These are phyloP conservation scores for Tetrahymena borealis DNA, from an alignment of 73 alveolate genomes.

Conservation along the genomic window DNA sequence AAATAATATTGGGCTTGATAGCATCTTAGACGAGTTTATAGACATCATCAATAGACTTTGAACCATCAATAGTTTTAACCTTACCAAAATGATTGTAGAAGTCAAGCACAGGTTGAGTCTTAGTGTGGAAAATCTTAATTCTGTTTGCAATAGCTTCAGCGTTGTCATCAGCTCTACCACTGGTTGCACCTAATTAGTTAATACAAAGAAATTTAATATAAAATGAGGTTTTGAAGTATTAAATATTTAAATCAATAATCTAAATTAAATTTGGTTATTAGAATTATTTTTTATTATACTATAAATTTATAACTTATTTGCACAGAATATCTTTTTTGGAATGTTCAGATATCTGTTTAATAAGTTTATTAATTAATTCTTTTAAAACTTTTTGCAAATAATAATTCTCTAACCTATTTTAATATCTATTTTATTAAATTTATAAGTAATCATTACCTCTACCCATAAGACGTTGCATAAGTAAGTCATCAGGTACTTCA, in stretches of 20 bases:
- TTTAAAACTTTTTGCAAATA: too few relatives aligned
- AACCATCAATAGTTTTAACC: slow-evolving; percentile 69
- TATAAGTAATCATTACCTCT: not conserved
- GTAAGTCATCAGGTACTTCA: not conserved
- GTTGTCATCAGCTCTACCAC: slow-evolving; percentile 97
- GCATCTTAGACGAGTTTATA: slow-evolving; percentile 23
- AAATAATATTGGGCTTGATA: not conserved
- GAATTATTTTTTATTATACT: too few relatives aligned
- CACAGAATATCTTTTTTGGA: too few relatives aligned
- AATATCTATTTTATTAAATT: too few relatives aligned
- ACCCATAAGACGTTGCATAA: not conserved
- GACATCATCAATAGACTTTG: slow-evolving; percentile 73
- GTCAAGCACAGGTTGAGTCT: slow-evolving; percentile 87
- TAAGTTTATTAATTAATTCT: too few relatives aligned
- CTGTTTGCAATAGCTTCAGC: slow-evolving; percentile 94
- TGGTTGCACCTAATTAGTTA: slow-evolving; percentile 55
- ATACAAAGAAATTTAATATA: not conserved
- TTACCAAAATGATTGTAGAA: slow-evolving; percentile 65
- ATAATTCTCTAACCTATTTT: too few relatives aligned
- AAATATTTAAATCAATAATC: not conserved
- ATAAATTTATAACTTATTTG: too few relatives aligned
- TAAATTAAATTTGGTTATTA: too few relatives aligned
- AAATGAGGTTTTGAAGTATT: not conserved
- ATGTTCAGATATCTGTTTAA: too few relatives aligned
- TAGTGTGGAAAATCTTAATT: slow-evolving; percentile 77